Percentiles rank a stretch among this genome's conserved stretches.
Conservation (phyloP, 75 land plant genomes). For the Picea glauca region DNA sequence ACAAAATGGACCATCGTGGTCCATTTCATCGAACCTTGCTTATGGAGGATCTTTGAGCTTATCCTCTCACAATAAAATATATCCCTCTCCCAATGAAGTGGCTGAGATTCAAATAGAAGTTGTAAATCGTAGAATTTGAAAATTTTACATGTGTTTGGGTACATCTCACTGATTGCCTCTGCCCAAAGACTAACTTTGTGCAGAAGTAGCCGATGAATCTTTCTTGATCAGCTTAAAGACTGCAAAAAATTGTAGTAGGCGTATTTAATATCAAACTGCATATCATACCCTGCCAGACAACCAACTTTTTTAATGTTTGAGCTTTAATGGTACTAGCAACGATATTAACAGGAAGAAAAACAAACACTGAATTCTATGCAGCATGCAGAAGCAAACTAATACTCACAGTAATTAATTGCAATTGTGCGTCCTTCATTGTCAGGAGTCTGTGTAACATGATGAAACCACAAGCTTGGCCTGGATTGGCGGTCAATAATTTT, state of each 20-base stretch:
- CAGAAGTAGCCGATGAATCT: no score
- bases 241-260: conserved; percentile 90
- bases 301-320: background rate
- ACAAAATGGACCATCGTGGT: no score
- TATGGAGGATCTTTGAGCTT: no score
- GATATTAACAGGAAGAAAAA: background rate
- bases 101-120: no score
- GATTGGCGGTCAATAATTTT: conserved; percentile 6
- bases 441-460: conserved; percentile 84
- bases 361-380: background rate
- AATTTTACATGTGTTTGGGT: no score
- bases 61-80: no score
- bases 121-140: no score
- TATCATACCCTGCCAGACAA: conserved; percentile 85
- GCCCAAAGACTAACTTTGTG: no score
- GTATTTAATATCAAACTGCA: conserved; percentile 94
- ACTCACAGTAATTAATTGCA: conserved; percentile 87
- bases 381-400: background rate
- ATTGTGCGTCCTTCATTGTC: conserved; percentile 66
- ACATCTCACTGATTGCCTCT: no score
- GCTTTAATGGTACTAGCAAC: background rate
- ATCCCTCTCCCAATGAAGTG: no score
- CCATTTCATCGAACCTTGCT: no score
- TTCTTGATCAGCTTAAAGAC: conserved; percentile 26
- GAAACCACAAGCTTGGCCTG: conserved; percentile 99